A percentile compares a stretch with the other conserved stretches of the same genome.
These are phyloP conservation scores for Pontederia paniculata DNA, from an alignment of 176 grass and related monocot genomes.

Conservation along the genomic window DNA sequence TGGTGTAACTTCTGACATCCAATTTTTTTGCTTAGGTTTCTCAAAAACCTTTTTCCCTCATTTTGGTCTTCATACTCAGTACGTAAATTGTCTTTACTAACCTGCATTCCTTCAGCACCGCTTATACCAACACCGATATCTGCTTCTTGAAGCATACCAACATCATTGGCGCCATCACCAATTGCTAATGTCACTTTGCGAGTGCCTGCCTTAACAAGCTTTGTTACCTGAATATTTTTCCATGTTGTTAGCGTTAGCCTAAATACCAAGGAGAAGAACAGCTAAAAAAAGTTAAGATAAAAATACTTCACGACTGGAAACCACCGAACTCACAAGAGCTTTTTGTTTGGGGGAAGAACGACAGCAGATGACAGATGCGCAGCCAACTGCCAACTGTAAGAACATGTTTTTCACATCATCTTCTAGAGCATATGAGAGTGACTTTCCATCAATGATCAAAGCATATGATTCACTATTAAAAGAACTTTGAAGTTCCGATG, in stretches of 20 bases:
- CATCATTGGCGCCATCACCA: constrained; percentile 77
- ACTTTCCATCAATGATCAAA: constrained; percentile 76
- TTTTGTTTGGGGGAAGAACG: constrained; percentile 85
- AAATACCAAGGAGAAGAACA: background rate
- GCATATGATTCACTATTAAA: constrained; percentile 38
- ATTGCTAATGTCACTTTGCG: constrained; percentile 62
- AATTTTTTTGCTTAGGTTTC: too few species aligned
- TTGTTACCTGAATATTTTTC: constrained; percentile 41
- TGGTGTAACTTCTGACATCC: background rate
- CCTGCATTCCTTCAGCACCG: constrained; percentile 89
- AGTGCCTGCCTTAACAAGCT: constrained; percentile 54
- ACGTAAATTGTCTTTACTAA: constrained; percentile 13
- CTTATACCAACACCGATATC: constrained; percentile 86
- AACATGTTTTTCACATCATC: constrained; percentile 37
- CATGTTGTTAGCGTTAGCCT: background rate
- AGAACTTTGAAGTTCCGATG: constrained; percentile 29
- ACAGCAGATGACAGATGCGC: constrained; percentile 73
- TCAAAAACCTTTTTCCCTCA: too few species aligned
- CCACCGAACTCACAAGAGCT: constrained; percentile 50
- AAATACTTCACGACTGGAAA: background rate
- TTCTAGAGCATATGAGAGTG: constrained; percentile 50
- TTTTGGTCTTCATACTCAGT: background rate
- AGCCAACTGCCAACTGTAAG: constrained; percentile 42
- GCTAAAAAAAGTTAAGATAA: background rate
- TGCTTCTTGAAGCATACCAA: constrained; percentile 87